A percentile compares a stretch with the other conserved stretches of the same genome.
Conservation (phyloP, 441 rosid genomes). For the Corymbia calophylla region DNA sequence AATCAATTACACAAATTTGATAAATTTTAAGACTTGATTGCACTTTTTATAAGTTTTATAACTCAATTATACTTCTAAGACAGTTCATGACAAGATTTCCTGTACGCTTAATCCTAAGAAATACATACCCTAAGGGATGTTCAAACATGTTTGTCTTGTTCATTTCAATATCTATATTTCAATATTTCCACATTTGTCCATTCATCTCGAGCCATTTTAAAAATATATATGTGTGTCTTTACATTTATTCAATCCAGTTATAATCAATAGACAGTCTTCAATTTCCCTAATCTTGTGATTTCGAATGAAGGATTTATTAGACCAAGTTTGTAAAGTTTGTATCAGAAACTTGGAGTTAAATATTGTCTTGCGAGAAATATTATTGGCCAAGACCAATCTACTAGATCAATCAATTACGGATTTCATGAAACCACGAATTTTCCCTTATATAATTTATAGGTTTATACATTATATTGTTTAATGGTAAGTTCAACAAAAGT, state of each 20-base stretch:
- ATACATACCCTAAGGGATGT: background rate
- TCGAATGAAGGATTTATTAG: background rate
- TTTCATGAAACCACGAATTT: too few species aligned
- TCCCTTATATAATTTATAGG: background rate
- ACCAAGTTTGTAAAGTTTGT: background rate
- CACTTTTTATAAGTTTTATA: too few species aligned
- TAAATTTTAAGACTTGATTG: too few species aligned
- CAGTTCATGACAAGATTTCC: too few species aligned
- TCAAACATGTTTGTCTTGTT: background rate
- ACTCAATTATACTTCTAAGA: too few species aligned
- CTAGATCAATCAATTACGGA: background rate
- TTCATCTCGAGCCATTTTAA: background rate
- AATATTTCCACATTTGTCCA: background rate
- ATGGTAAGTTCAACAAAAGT: background rate
- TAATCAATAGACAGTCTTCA: background rate
- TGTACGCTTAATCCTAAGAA: fast-evolving
- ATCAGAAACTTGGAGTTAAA: background rate
- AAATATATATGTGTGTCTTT: background rate
- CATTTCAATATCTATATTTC: background rate
- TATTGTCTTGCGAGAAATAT: background rate
- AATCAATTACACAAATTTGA: fast-evolving
- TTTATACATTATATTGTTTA: background rate
- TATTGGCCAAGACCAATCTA: background rate
- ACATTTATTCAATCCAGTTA: background rate
- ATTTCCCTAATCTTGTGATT: background rate